A percentile compares a stretch with the other conserved stretches of the same genome.
phyloP scores from a whole-genome alignment of 768 basidiomycete genomes.

The Russula sp. region DNA sequence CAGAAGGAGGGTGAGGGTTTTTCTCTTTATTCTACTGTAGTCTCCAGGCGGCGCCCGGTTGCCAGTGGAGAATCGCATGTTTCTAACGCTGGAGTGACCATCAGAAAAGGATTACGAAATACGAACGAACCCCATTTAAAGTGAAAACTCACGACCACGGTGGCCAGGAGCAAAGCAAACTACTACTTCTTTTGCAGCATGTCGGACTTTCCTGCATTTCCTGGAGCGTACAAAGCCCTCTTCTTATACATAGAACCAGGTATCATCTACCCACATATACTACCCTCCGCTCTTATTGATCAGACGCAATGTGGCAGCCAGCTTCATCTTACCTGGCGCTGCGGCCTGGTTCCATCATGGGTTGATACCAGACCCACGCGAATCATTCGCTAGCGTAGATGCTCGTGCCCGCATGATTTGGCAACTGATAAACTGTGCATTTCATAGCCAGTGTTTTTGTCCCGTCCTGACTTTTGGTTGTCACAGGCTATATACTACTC shows the following conservation, averaged over 20 bases:
- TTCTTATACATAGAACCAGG: constrained; percentile 68
- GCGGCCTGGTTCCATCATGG: constrained; percentile 60
- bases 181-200: constrained; percentile 17
- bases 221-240: constrained; percentile 58
- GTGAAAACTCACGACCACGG: no score
- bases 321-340: constrained; percentile 55
- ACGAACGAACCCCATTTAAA: no score
- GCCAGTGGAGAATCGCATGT: neutral
- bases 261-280: constrained; percentile 30
- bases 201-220: constrained; percentile 52
- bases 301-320: constrained; percentile 38
- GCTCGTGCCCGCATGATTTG: constrained; percentile 58
- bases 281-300: neutral
- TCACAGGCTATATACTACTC: constrained; percentile 57
- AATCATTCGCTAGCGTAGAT: constrained; percentile 42
- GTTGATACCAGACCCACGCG: constrained; percentile 51
- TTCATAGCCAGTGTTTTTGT: neutral
- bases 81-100: constrained; percentile 1
- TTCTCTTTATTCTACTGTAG: no score
- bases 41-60: no score
- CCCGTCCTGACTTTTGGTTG: neutral
- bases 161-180: no score
- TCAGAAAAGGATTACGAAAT: neutral
- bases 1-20: neutral
- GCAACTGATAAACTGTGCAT: constrained; percentile 65